phyloP scores from a whole-genome alignment of 2,329 filamentous ascomycete species.

The Xylariaceae sp. region DNA sequence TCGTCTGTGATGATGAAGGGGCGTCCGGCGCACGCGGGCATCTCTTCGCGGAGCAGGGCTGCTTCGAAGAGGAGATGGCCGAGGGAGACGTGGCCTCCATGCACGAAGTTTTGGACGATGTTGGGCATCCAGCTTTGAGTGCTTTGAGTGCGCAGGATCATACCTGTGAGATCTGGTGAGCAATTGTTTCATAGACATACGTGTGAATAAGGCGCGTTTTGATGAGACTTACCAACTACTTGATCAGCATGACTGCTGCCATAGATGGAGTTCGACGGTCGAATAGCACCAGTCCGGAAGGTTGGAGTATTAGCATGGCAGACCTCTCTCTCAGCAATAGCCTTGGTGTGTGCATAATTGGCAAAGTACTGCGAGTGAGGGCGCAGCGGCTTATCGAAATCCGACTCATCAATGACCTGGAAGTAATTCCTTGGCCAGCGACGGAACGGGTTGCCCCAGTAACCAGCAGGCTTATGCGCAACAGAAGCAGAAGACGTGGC shows the following conservation, averaged over 20 bases:
- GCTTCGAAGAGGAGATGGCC: conserved; percentile 50
- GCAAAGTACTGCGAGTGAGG: conserved; percentile 38
- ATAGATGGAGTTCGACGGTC: conserved; percentile 41
- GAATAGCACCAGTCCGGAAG: conserved; percentile 50
- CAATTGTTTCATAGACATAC: background rate
- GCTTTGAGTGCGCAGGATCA: conserved; percentile 32
- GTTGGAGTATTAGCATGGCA: conserved; percentile 29
- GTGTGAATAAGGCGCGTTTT: too few relatives aligned
- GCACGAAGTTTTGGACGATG: conserved; percentile 46
- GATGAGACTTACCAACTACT: conserved; percentile 30
- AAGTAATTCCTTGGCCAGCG: conserved; percentile 35
- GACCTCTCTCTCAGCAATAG: conserved; percentile 41
- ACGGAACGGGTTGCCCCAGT: conserved; percentile 38
- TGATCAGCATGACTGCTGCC: conserved; percentile 38
- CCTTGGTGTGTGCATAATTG: conserved; percentile 45
- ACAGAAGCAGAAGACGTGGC: conserved; percentile 45
- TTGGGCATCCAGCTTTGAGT: conserved; percentile 41
- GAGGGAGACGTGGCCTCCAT: conserved; percentile 48
- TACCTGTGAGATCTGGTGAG: conserved; percentile 8
- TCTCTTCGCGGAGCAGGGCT: conserved; percentile 38
- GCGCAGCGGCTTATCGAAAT: conserved; percentile 35
- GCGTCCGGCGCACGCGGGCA: conserved; percentile 38
- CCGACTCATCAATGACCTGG: conserved; percentile 40
- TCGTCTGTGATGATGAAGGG: conserved; percentile 48
- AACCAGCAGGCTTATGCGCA: conserved; percentile 34